Percentiles rank a stretch among this genome's conserved stretches.
Evolutionary conservation across 2,329 filamentous ascomycete genomes (phyloP).

Genomic region (Basipetospora chlamydospora): DNA sequence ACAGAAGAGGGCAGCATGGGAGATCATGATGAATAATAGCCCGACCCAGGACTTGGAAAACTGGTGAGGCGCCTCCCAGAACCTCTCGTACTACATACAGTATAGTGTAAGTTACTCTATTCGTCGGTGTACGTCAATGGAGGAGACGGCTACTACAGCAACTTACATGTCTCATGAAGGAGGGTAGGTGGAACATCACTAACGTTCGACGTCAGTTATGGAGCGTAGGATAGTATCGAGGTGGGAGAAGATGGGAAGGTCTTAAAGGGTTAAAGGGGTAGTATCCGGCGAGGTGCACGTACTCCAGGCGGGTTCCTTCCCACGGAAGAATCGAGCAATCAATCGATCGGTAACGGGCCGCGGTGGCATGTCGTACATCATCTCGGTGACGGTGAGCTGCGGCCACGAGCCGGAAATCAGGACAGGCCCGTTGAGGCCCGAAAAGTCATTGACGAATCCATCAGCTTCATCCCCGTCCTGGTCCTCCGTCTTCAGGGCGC

Average conservation of each 20-base stretch:
- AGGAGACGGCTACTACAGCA: too few species aligned
- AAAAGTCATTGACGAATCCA: constrained; percentile 7
- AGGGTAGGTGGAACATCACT: constrained; percentile 17
- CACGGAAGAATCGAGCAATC: constrained; percentile 15
- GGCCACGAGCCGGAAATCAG: constrained; percentile 14
- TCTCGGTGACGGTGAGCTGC: constrained; percentile 8
- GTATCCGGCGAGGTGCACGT: not conserved
- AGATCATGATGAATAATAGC: constrained; percentile 18
- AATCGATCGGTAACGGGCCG: constrained; percentile 12
- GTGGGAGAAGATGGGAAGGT: too few species aligned
- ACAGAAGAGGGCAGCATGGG: constrained; percentile 14
- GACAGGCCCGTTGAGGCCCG: constrained; percentile 10
- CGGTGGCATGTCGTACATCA: constrained; percentile 12
- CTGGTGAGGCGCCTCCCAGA: constrained; percentile 14
- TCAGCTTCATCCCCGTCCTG: constrained; percentile 11
- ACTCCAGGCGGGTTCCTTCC: constrained; percentile 14
- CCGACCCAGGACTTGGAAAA: constrained; percentile 15
- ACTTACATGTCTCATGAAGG: constrained; percentile 12
- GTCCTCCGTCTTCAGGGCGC: constrained; percentile 11
- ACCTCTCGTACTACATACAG: constrained; percentile 12
- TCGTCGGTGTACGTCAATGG: too few species aligned
- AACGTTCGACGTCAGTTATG: not conserved
- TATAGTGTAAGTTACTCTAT: constrained; percentile 6
- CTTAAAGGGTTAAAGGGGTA: not conserved
- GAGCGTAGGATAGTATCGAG: too few species aligned